Conservation (phyloP, 441 rosid genomes). For the Macaranga tanarius region DNA sequence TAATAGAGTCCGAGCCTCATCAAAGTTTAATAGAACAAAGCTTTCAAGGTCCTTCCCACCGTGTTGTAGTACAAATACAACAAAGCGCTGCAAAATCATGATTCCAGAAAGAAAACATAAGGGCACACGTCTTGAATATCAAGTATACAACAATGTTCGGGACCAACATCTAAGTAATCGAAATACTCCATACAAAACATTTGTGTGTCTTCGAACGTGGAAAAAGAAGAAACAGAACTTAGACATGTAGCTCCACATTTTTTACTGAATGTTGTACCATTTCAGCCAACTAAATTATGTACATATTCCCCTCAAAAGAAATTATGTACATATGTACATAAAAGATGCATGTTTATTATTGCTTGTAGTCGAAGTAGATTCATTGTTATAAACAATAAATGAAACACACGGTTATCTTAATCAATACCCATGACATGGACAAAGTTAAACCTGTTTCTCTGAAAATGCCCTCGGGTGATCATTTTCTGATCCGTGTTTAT, state of each 20-base stretch:
- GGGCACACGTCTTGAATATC: slow-evolving; percentile 1
- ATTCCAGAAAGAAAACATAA: slow-evolving; percentile 18
- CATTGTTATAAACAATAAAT: slow-evolving; percentile 2
- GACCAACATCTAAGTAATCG: neutral
- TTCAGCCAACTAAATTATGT: neutral
- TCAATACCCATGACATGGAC: slow-evolving; percentile 13
- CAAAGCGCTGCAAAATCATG: slow-evolving; percentile 55
- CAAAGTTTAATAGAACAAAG: slow-evolving; percentile 73
- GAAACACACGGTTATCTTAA: neutral
- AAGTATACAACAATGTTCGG: neutral
- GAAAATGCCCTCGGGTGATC: slow-evolving; percentile 86
- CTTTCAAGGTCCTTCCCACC: slow-evolving; percentile 97
- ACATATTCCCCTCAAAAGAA: no score
- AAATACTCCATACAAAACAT: neutral
- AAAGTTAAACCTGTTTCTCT: slow-evolving; percentile 64
- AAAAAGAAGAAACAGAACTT: neutral
- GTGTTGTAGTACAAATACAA: slow-evolving; percentile 84
- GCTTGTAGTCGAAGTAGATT: slow-evolving; percentile 13
- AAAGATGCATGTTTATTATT: slow-evolving; percentile 3
- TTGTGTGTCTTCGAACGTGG: neutral
- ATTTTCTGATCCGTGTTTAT: slow-evolving; percentile 72
- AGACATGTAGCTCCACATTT: neutral
- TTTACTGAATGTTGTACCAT: neutral
- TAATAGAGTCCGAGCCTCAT: slow-evolving; percentile 79
- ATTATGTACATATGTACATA: neutral